These are phyloP conservation scores for Phylloporus sp. DNA, from an alignment of 768 basidiomycete species.

Conservation along the genomic window DNA sequence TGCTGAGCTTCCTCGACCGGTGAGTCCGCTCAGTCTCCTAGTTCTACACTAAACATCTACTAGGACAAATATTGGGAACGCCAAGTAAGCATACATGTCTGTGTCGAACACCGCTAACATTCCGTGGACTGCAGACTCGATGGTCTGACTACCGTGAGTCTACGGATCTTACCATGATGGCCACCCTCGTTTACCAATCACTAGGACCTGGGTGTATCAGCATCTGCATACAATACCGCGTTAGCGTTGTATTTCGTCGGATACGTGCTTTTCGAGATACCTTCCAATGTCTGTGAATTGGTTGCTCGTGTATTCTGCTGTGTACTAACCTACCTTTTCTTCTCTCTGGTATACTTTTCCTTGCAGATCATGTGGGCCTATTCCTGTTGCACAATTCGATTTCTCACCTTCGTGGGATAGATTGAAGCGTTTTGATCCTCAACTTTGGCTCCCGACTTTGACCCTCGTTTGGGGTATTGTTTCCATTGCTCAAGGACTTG, in stretches of 20 bases:
- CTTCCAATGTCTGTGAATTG: constrained; percentile 42
- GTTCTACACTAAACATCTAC: neutral
- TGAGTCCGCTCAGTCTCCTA: constrained; percentile 7
- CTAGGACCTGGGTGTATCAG: constrained; percentile 48
- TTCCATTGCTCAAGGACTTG: constrained; percentile 50
- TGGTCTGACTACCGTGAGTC: constrained; percentile 43
- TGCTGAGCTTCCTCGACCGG: constrained; percentile 41
- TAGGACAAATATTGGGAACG: constrained; percentile 37
- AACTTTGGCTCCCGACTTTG: constrained; percentile 55
- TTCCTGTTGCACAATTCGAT: neutral
- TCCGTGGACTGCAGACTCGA: constrained; percentile 37
- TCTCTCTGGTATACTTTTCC: too few species aligned
- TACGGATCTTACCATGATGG: neutral
- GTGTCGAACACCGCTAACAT: neutral
- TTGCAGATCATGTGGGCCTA: constrained; percentile 25
- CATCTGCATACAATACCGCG: constrained; percentile 51
- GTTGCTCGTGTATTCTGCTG: neutral
- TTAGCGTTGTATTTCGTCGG: constrained; percentile 58
- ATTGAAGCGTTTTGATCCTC: constrained; percentile 56
- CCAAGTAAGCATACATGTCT: constrained; percentile 25
- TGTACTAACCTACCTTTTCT: neutral
- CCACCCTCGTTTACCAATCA: neutral
- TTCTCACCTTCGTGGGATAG: constrained; percentile 26
- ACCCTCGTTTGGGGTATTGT: constrained; percentile 56
- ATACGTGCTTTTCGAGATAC: constrained; percentile 58